Percentiles rank a stretch among this genome's conserved stretches.
phyloP scores from a whole-genome alignment of 495 filamentous ascomycete genomes.

The Aspergillus taichungensis region DNA sequence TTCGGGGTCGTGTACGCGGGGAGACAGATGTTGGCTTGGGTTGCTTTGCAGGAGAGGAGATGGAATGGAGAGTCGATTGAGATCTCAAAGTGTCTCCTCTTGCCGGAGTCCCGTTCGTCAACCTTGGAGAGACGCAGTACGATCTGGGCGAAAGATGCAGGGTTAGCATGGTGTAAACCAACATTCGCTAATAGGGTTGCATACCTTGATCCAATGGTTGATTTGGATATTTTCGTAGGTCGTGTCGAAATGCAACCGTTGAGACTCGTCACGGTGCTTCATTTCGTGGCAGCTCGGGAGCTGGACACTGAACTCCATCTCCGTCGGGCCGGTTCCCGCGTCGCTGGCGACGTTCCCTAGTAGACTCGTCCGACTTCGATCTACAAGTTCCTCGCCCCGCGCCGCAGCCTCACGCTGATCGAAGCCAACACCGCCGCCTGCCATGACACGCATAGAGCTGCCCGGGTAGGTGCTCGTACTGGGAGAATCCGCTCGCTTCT shows the following conservation, averaged over 20 bases:
- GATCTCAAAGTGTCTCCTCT: constrained; percentile 93
- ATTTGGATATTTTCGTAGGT: constrained; percentile 96
- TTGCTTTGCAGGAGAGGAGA: constrained; percentile 88
- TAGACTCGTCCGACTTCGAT: constrained; percentile 54
- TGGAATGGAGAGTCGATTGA: constrained; percentile 98
- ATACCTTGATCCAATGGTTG: constrained; percentile 98
- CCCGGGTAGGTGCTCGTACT: constrained; percentile 68
- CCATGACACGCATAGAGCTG: constrained; percentile 68
- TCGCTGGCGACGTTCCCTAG: constrained; percentile 69
- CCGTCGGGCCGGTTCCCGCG: constrained; percentile 70
- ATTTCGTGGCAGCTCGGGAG: constrained; percentile 87
- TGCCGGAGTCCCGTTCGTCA: constrained; percentile 70
- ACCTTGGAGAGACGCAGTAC: constrained; percentile 90
- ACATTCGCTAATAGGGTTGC: constrained; percentile 5
- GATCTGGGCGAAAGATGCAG: constrained; percentile 48
- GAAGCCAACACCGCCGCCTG: constrained; percentile 72
- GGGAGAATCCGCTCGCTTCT: constrained; percentile 79
- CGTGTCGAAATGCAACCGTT: constrained; percentile 82
- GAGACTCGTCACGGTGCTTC: constrained; percentile 61
- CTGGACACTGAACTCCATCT: constrained; percentile 96
- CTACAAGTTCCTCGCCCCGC: constrained; percentile 48
- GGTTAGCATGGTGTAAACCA: not conserved
- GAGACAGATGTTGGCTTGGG: constrained; percentile 80
- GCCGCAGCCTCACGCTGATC: constrained; percentile 52
- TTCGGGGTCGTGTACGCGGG: constrained; percentile 71